phyloP scores from a whole-genome alignment of 2,329 filamentous ascomycete genomes.

The Hawksworthiomyces lignivorus region DNA sequence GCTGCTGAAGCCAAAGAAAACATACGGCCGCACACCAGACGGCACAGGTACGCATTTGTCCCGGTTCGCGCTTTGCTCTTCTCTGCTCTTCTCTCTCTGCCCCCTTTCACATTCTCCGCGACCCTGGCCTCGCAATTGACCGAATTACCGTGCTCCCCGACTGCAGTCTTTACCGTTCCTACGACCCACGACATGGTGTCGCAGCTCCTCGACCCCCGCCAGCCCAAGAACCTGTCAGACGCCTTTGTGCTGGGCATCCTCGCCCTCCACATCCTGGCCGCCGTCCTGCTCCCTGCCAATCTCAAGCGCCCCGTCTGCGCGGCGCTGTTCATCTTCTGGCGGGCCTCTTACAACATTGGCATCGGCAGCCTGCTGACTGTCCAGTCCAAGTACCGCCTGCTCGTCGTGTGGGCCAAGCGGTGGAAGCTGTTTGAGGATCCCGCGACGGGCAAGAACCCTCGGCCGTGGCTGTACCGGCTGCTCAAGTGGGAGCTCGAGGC shows the following conservation, averaged over 20 bases:
- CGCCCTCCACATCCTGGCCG: constrained; percentile 62
- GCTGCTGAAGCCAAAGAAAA: constrained; percentile 51
- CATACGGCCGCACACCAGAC: constrained; percentile 83
- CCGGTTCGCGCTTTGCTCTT: no score
- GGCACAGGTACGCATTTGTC: constrained; percentile 90
- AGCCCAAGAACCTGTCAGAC: constrained; percentile 93
- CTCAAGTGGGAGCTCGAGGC: constrained; percentile 87
- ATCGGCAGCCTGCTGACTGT: constrained; percentile 84
- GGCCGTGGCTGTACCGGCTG: constrained; percentile 73
- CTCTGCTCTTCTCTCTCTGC: no score
- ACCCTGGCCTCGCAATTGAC: no score
- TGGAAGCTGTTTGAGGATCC: constrained; percentile 82
- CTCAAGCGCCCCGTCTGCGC: constrained; percentile 74
- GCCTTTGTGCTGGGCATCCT: constrained; percentile 71
- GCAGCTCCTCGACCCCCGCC: constrained; percentile 85
- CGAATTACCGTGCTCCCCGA: no score
- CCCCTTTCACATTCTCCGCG: no score
- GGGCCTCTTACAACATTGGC: constrained; percentile 84
- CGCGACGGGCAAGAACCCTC: constrained; percentile 69
- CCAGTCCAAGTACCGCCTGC: constrained; percentile 80
- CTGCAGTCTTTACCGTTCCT: constrained; percentile 90
- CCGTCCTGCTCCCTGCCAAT: constrained; percentile 63
- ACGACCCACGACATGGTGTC: constrained; percentile 99
- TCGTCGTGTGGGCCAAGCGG: constrained; percentile 82
- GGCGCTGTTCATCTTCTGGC: constrained; percentile 82